Evolutionary conservation across 345 rosid genomes (phyloP), one percentile per base, ranked within the genome.

Genomic region (Eucalyptus rudis): DNA sequence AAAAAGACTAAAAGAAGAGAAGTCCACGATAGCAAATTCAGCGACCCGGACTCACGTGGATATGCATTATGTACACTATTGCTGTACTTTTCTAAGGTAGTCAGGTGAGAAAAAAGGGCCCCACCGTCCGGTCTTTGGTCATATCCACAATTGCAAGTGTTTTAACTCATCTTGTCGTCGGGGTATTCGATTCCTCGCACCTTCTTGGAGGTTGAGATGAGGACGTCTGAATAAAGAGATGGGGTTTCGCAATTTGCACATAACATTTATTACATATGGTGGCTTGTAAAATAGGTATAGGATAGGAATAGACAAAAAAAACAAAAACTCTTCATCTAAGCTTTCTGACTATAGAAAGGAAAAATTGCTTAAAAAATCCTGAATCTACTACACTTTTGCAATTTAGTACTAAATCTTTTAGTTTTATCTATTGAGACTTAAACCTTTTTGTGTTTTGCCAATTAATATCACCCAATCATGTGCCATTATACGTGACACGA

Each of bases 301-400:
- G 27, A 56, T 56, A 22, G 5, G 29, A 56, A 3, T 0, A 9
- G 5, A 22, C 27, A 24, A 56, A 56, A 56, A 24, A 8, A 8
- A 24, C 12, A 24, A 56, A 22, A 22, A 2, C 27, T 56, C 27
- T 56, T 56, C 27, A 0, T 24, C 62, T 24, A 22, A 56, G 62
- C 27, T 56, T 56, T 56, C 24, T 3, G 0, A 29, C 1, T 56
- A 4, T 24, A 56, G 29, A 56, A 9, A 10, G 12, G 1, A 0
- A 8, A 56, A 56, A 9, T 56, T 56, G 5, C 13, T 8, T 0
- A 24, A 22, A 56, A 22, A 9, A 4, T 24, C 0, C 0, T 56
- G 2, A 9, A 56, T 1, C 0, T 56, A 22, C 1, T 56, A 1
- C 13, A 22, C 3, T 2, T 56, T 24, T 56, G 6, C 27, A 56